Base-by-base conservation (phyloP, 768 basidiomycete species). In the Auricularia cornea region DNA sequence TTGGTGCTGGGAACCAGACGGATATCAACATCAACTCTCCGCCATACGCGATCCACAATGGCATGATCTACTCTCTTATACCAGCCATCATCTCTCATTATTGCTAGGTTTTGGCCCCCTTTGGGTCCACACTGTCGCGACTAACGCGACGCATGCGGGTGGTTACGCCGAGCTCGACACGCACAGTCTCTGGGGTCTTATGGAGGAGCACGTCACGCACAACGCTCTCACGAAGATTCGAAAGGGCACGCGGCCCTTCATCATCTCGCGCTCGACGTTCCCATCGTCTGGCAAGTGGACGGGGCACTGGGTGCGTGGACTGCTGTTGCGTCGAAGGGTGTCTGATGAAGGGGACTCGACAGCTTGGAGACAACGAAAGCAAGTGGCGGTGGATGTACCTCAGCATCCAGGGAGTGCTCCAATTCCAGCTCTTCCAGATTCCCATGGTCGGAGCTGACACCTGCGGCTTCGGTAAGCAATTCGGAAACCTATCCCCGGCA, bases 361-460 rank as follows among this genome's bases (percentile, higher is more conserved):
- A 87, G 85, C 80, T 90, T 29, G 89, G 90, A 1, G 90, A 92
- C 72, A 91, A 91, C 70, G 84, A 78, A 71, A 87, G 86, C 70
- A 81, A 82, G 64, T 92, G 90, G 89, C 73, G 82, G 59, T 90
- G 87, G 73, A 80, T 92, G 79, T 77, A 81, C 65, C 77, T 82
- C 69, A 87, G 79, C 65, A 87, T 92, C 60, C 84, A 90, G 75
- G 89, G 89, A 20, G 76, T 89, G 23, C 79, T 92, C 23, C 89
- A 92, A 72, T 92, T 92, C 81, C 88, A 91, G 72, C 74, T 92
- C 16, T 92, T 87, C 81, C 86, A 88, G 67, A 87, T 90, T 64
- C 90, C 90, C 0, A 87, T 92, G 76, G 89, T 92, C 20, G 91
- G 90, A 23, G 87, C 89, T 2, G 90, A 93, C 68, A 85, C 87